Percentiles rank a stretch among this genome's conserved stretches.
These are phyloP conservation scores for Apiospora phragmitis DNA, from an alignment of 2,329 filamentous ascomycete species.

Conservation along the genomic window DNA sequence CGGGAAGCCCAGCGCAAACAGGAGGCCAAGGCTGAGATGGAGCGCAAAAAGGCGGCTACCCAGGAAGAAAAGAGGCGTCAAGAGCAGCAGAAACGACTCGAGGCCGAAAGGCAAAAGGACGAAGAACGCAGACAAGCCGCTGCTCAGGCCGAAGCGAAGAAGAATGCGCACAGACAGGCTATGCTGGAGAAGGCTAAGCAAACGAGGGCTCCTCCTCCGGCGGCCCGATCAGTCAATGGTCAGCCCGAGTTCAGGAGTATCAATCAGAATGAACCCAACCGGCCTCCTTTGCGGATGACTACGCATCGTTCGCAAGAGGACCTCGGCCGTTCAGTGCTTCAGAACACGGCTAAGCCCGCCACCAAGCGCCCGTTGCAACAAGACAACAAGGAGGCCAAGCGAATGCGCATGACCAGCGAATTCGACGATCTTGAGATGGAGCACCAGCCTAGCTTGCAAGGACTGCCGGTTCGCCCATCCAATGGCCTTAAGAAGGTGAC, in stretches of 20 bases:
- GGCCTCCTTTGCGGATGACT: conserved; percentile 61
- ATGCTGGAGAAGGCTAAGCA: conserved; percentile 66
- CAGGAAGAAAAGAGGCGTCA: conserved; percentile 66
- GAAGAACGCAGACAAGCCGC: conserved; percentile 59
- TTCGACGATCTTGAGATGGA: conserved; percentile 63
- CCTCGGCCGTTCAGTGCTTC: conserved; percentile 51
- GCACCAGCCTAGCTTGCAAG: conserved; percentile 69
- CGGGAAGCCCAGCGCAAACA: conserved; percentile 75
- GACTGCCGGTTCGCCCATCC: conserved; percentile 82
- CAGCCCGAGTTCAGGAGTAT: conserved; percentile 45
- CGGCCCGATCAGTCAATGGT: conserved; percentile 52
- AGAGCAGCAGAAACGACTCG: conserved; percentile 59
- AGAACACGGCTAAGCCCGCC: conserved; percentile 66
- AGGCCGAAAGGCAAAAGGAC: conserved; percentile 62
- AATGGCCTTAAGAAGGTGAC: conserved; percentile 68
- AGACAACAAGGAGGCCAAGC: conserved; percentile 72
- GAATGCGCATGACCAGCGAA: conserved; percentile 75
- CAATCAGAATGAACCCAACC: conserved; percentile 36
- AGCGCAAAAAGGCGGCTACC: conserved; percentile 69
- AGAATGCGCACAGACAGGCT: conserved; percentile 63
- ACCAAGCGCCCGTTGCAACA: conserved; percentile 74
- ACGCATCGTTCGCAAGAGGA: conserved; percentile 59
- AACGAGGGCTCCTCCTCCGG: conserved; percentile 62
- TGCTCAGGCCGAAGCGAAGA: conserved; percentile 61
- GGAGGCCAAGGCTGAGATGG: conserved; percentile 78